Evolutionary conservation across 179 eudicot genomes (phyloP), one percentile per base, ranked within the genome.

Genomic region (Corrigiola litoralis): DNA sequence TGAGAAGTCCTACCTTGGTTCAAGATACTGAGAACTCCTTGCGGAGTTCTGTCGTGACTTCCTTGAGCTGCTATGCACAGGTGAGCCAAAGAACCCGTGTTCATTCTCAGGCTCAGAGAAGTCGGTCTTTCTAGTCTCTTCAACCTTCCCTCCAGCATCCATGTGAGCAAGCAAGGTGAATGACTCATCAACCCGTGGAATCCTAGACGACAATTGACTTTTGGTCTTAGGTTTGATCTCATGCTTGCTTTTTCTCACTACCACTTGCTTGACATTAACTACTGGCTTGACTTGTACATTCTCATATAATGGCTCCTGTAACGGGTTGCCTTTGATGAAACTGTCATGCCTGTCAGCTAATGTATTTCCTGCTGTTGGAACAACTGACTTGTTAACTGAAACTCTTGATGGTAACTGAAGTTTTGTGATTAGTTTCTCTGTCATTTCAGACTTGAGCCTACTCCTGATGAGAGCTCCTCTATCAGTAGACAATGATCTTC

Each of bases 401-500:
- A 60, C 76, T 71, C 86, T 77, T 12, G 82, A 47, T 16, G 87
- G 84, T 47, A 82, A 79, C 12, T 85, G 92, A 17, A 63, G 66
- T 51, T 76, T 92, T 41, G 74, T 27, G 25, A 72, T 67, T 13
- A 85, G 84, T 63, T 68, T 75, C 63, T 81, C 88, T 9, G 54
- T 67, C 50, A 73, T 73, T 63, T 90, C 95, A 23, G 90, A 77
- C 65, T 84, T 85, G 36, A 78, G 72, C 74, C 87, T 82, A 58
- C 83, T 78, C 72, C 75, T 81, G 6, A 76, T 66, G 57, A 79
- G 77, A 52, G 88, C 68, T 27, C 92, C 95, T 80, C 98, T 76
- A 49, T 92, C 98, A 27, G 98, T 90, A 38, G 98, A 92, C 69
- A 84, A 4, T 17, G 98, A 92, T 77, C 96, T 78, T 68, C 89